A percentile compares a stretch with the other conserved stretches of the same genome.
phyloP scores from a whole-genome alignment of 768 basidiomycete genomes.

The Leccinum aurantiacum region DNA sequence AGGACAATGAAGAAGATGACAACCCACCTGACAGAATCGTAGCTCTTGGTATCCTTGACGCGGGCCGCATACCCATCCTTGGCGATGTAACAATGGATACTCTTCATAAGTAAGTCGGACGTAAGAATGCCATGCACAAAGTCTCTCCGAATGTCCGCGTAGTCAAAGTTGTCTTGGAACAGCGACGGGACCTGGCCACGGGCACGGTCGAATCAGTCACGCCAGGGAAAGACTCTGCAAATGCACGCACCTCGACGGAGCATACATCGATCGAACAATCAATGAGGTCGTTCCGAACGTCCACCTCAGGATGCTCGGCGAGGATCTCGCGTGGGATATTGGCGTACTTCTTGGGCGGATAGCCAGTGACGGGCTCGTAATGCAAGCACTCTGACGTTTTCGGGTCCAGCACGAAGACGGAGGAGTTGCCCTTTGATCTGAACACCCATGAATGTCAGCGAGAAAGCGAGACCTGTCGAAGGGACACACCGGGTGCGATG shows the following conservation, averaged over 20 bases:
- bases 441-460: slow-evolving; percentile 1
- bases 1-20: neutral
- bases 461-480: neutral
- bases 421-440: slow-evolving; percentile 71
- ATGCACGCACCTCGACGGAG: slow-evolving; percentile 74
- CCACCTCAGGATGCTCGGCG: slow-evolving; percentile 70
- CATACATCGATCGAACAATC: slow-evolving; percentile 92
- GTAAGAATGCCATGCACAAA: slow-evolving; percentile 94
- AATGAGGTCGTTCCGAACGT: slow-evolving; percentile 85
- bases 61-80: slow-evolving; percentile 90
- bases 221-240: neutral
- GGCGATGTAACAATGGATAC: slow-evolving; percentile 86
- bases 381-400: slow-evolving; percentile 80
- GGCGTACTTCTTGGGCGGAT: slow-evolving; percentile 60
- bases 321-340: slow-evolving; percentile 80
- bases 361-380: slow-evolving; percentile 74
- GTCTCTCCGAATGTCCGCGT: slow-evolving; percentile 85
- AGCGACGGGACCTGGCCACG: slow-evolving; percentile 78
- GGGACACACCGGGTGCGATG: slow-evolving; percentile 70
- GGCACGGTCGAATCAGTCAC: slow-evolving; percentile 1
- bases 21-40: slow-evolving; percentile 79
- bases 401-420: slow-evolving; percentile 76
- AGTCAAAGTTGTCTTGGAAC: slow-evolving; percentile 99
- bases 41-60: slow-evolving; percentile 90
- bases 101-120: slow-evolving; percentile 93